Evolutionary conservation across 805 yeast genomes (phyloP), one percentile per base, ranked within the genome.

Genomic region (Saccharomyces mikatae): DNA sequence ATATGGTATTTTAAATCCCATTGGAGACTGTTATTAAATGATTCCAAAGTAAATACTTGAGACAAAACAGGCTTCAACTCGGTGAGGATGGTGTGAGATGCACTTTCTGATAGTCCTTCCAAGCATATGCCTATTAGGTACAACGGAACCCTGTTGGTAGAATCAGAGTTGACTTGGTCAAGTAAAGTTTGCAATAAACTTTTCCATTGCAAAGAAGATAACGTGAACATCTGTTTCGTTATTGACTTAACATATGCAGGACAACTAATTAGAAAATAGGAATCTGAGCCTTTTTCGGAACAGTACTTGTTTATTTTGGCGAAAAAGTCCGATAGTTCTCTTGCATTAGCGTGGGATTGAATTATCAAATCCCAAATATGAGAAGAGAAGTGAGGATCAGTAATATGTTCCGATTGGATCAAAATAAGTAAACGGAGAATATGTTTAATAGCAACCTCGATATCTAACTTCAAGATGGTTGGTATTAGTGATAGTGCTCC

Each of bases 311-410:
- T 66, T 82, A 86, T 83, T 11, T 75, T 58, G 6, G 71, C 65
- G 50, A 80, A 71, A 58, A 85, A 85, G 3, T 69, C 63, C 2
- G 67, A 68, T 28, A 81, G 70, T 53, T 84, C 89, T 73, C 91
- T 80, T 3, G 83, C 83, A 59, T 74, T 78, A 10, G 75, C 70
- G 63, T 76, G 80, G 24, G 84, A 78, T 14, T 72, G 68, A 1
- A 79, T 66, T n/a, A 81, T 52, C 48, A 71, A 70, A 1, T 58
- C 52, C 61, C 72, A 68, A 46, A 71, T 56, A 2, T 53, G 44
- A 3, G 58, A 13, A 3, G 24, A n/a, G 10, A 36, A 36, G 44
- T 17, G 44, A 36, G 24, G 13, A 36, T 17, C 24, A 13, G 22
- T 36, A 17, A 9, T 6, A 36, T 36, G 22, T 36, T 17, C 22